Base-by-base conservation (phyloP, 225 moss, liverwort and hornwort species). In the Takakia lepidozioides region DNA sequence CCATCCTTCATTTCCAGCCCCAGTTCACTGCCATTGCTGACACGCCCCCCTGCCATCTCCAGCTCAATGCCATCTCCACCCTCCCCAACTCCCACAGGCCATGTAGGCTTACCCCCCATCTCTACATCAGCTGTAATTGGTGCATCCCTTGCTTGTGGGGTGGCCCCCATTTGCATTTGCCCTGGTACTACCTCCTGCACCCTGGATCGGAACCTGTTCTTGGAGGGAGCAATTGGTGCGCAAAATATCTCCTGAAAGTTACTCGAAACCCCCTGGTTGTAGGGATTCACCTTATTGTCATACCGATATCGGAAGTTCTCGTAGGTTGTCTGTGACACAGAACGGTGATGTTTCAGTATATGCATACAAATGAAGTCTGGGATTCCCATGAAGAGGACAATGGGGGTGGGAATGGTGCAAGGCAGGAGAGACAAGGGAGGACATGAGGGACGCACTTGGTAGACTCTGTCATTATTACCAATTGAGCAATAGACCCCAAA, bases 221-320 rank as follows among this genome's bases (percentile, higher is more conserved):
- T 90, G 1, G 95, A 95, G 8, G 68, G 38, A 10, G 76, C 71
- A 41, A 95, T 65, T 63, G 44, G 21, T 0, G 78, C 76, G 75
- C 86, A 95, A 34, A 95, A 95, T 1, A 90, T 95, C 64, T 95
- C 95, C 8, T 59, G 66, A 49, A 95, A 95, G 55, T 95, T 95
- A 19, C 60, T 75, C 37, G 63, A 29, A 25, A 86, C 61, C n/a
- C 95, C 84, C 20, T 60, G 84, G 56, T 95, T 85, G 49, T 95
- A 90, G 4, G 90, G 90, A 38, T 95, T 95, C 70, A 80, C 82
- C 67, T 95, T 95, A 49, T 87, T 95, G 61, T 95, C 90, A 51
- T 95, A 95, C 10, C 90, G 78, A 29, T 95, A 95, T 22, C 95
- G 79, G 54, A 95, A 95, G 48, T 95, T 95, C 67, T 95, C 90